Conservation (phyloP, 1,139 yeast genomes). For the Taphrina communis region DNA sequence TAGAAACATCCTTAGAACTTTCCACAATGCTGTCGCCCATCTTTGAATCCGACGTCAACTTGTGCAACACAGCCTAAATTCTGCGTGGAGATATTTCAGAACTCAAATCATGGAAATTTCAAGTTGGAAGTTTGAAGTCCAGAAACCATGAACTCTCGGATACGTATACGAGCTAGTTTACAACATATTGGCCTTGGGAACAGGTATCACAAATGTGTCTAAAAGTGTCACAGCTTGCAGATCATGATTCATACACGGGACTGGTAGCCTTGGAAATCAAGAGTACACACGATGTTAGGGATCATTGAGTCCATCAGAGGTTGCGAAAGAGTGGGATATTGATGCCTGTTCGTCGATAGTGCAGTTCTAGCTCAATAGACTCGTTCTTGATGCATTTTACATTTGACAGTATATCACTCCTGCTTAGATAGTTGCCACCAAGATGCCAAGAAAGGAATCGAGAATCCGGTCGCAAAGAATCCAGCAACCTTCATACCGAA, state of each 20-base stretch:
- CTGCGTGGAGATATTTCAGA: no score
- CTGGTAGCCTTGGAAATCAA: no score
- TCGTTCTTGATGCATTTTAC: not conserved
- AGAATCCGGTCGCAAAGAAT: constrained; percentile 39
- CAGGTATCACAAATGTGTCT: no score
- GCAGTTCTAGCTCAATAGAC: not conserved
- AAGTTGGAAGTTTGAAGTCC: no score
- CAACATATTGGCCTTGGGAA: not conserved
- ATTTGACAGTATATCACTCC: not conserved
- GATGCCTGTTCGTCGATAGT: no score
- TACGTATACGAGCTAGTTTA: constrained; percentile 3
- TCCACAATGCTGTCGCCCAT: constrained; percentile 11
- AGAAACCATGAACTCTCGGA: not conserved
- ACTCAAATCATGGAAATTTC: no score
- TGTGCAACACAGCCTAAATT: not conserved
- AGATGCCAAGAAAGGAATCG: constrained; percentile 38
- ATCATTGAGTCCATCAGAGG: no score
- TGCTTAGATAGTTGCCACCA: constrained; percentile 40
- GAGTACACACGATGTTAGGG: no score
- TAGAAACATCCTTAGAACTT: constrained; percentile 18
- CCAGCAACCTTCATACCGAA: constrained; percentile 37
- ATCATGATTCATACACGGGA: no score
- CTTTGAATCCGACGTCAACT: not conserved
- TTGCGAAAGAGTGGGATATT: no score
- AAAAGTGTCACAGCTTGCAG: no score